Conservation (phyloP, 1,284 basidiomycete genomes). For the Trichosporon asahii region DNA sequence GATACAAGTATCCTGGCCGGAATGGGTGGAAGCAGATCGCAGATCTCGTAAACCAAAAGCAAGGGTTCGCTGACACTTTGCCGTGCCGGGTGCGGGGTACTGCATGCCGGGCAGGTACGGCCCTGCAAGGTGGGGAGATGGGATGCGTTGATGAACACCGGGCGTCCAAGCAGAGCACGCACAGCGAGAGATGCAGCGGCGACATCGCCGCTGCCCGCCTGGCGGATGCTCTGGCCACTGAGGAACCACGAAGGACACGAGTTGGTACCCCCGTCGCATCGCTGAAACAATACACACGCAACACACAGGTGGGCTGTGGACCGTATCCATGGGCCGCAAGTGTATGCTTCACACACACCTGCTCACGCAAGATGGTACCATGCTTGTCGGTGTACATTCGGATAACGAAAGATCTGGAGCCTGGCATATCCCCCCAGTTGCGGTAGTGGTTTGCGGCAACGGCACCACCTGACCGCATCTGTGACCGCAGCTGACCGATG, state of each 20-base stretch:
- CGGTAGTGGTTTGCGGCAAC: not conserved
- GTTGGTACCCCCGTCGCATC: not conserved
- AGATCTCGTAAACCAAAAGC: not conserved
- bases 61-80: not conserved
- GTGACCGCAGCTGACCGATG: not conserved
- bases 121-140: not conserved
- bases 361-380: conserved; percentile 9
- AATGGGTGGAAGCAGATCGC: not conserved
- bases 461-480: not conserved
- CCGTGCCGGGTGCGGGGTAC: not conserved
- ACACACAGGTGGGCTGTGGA: not conserved
- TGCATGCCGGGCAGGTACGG: not conserved
- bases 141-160: not conserved
- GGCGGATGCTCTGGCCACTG: not conserved
- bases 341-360: too few relatives aligned
- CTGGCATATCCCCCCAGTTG: too few relatives aligned
- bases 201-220: not conserved
- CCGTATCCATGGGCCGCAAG: not conserved
- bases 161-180: not conserved
- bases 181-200: too few relatives aligned
- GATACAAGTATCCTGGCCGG: too few relatives aligned
- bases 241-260: not conserved
- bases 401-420: not conserved
- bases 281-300: not conserved
- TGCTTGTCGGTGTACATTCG: not conserved